Evolutionary conservation across 305 asterid species (phyloP).

Genomic region (Nicotiana rustica): DNA sequence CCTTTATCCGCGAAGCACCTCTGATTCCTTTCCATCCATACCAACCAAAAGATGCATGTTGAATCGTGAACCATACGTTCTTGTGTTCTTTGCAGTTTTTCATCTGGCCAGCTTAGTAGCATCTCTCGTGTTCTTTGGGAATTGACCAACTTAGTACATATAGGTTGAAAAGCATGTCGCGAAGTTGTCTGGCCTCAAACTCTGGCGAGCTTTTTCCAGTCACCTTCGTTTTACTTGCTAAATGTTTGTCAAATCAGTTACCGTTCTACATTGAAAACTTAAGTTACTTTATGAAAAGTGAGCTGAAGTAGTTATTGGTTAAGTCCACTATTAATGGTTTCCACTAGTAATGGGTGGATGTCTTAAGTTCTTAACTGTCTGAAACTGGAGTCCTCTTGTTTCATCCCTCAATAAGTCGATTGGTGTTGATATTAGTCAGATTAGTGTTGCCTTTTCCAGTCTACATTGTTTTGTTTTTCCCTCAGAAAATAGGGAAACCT

Average conservation of each 20-base stretch:
- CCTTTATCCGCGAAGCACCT: not conserved
- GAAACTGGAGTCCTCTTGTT: not conserved
- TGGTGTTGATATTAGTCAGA: not conserved
- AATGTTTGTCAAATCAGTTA: not conserved
- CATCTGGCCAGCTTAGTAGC: not conserved
- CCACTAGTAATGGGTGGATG: not conserved
- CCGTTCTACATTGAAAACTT: not conserved
- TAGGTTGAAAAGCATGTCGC: not conserved
- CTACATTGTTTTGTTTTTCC: not conserved
- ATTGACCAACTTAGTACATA: not conserved
- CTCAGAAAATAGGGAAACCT: not conserved
- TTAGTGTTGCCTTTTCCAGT: constrained; percentile 22
- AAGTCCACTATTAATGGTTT: not conserved
- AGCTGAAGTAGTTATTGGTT: not conserved
- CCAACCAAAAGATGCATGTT: not conserved
- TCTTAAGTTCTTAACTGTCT: not conserved
- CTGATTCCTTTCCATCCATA: not conserved
- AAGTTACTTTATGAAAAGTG: not conserved
- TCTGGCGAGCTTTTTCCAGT: not conserved
- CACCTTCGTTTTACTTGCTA: not conserved
- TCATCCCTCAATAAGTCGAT: not conserved
- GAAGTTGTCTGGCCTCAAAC: not conserved
- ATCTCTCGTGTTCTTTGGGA: not conserved
- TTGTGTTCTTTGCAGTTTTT: not conserved
- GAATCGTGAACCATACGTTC: not conserved